phyloP scores from a whole-genome alignment of 2,329 filamentous ascomycete genomes.

The Phialophora expanda region DNA sequence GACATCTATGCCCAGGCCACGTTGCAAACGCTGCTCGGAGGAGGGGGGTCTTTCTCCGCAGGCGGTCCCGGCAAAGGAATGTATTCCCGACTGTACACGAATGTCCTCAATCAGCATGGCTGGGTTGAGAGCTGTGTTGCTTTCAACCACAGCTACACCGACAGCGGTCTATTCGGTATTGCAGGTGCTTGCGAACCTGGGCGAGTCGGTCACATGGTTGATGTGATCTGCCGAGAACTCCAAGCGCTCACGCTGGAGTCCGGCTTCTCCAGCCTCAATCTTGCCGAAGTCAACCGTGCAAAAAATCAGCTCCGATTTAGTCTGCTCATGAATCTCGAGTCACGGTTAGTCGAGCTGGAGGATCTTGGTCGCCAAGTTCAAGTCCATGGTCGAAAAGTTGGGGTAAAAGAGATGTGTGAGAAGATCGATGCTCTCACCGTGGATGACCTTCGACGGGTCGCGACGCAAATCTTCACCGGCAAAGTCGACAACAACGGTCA shows the following conservation, averaged over 20 bases:
- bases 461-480: constrained; percentile 76
- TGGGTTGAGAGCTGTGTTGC: constrained; percentile 96
- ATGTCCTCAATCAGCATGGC: constrained; percentile 94
- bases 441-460: constrained; percentile 79
- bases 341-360: constrained; percentile 95
- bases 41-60: constrained; percentile 94
- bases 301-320: constrained; percentile 95
- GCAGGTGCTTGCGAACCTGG: constrained; percentile 81
- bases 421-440: constrained; percentile 84
- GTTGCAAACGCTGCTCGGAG: constrained; percentile 91
- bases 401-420: constrained; percentile 89
- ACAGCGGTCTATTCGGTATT: constrained; percentile 94
- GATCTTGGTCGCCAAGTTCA: constrained; percentile 94
- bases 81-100: constrained; percentile 97
- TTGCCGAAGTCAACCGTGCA: constrained; percentile 82
- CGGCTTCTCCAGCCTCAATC: constrained; percentile 73
- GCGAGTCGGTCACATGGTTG: constrained; percentile 81
- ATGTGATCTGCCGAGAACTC: constrained; percentile 93
- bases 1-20: constrained; percentile 97
- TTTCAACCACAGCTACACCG: constrained; percentile 97
- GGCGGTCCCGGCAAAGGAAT: constrained; percentile 98
- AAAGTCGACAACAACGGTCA: constrained; percentile 73
- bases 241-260: constrained; percentile 75
- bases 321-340: constrained; percentile 96
- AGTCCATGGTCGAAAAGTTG: constrained; percentile 91